Evolutionary conservation across 164 flowering plant species (phyloP), one percentile per base, ranked within the genome.

Genomic region (Protea cynaroides): DNA sequence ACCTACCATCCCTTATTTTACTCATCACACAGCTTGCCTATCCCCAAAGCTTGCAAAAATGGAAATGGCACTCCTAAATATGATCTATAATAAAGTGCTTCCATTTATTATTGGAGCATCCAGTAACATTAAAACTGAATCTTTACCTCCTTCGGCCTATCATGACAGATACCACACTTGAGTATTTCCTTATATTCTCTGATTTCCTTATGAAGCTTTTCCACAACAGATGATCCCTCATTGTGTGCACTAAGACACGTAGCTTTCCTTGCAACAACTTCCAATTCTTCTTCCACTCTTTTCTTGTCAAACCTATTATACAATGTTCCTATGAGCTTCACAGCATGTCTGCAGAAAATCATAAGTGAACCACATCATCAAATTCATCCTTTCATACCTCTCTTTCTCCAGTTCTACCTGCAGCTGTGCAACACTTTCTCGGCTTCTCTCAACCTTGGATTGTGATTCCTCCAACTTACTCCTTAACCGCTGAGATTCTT

Each of bases 91-190:
- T 5, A 29, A 5, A 5, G 5, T 29, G 34, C 34, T 2, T 29
- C 2, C 34, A 2, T 29, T 29, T 29, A 29, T 29, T 29, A 5
- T 5, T 29, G 34, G 34, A 29, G 34, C 4, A 29, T 29, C 34
- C 34, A 29, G 34, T 29, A 55, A 59, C 17, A 24, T 7, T 23
- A 11, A 13, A 38, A 29, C 13, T 13, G 19, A 12, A 55, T 13
- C 4, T 34, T 64, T 81, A 95, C 99, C 99, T 95, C 95, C 71
- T 95, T 95, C 19, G 86, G 84, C 69, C 90, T 82, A 43, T 92
- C 98, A 73, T 62, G 84, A 83, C 99, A 95, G 64, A 87, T 76
- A 62, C 81, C 79, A 76, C 99, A 95, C 78, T 90, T 92, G 8
- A 95, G 79, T 63, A 95, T 85, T 62, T 88, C 97, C 73, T 71